Evolutionary conservation across 2,329 filamentous ascomycete species (phyloP), one percentile per base, ranked within the genome.

Genomic region (Trichothecium sympodiale): DNA sequence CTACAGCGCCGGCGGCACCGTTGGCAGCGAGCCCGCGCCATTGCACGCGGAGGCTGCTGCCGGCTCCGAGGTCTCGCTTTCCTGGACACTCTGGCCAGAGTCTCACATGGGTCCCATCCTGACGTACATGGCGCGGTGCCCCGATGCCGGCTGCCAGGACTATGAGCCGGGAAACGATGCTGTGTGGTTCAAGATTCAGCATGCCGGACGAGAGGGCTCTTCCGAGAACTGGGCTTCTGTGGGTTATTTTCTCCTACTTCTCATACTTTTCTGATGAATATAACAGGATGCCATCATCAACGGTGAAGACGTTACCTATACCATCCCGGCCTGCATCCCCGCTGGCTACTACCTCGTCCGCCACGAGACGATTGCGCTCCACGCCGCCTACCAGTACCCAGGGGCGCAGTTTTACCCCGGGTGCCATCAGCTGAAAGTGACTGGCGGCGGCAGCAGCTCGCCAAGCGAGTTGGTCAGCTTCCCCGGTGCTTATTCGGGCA

Each of bases 91-190:
- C 2, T 67, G 62, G 62, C 61, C 62, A 0, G 61, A 64, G 7
- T 64, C 57, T 5, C 70, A 74, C 39, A 55, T 69, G 20, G 72
- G 73, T 0, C 71, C 72, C 1, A 51, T 67, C 1, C 57, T 77
- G 38, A 77, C 72, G 1, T 77, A 77, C 47, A 73, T 77, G 70
- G 73, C 73, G 4, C 57, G 60, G 25, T 77, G 74, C 50, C 69
- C 71, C 0, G 64, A 67, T 30, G 49, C 55, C 0, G 62, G 69
- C 2, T 75, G 71, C 49, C 61, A 64, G 36, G 54, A 55, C 36
- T 74, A 61, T 46, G 51, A 60, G 38, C 70, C 71, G 5, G 63
- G 60, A 0, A 61, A 54, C 8, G 49, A 46, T 56, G 61, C 65
- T 17, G 69, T 72, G n/a, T 72, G 67, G 67, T 73, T 73, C 60